Evolutionary conservation across 768 basidiomycete species (phyloP), one percentile per base, ranked within the genome.

Genomic region (Floccularia luteovirens): DNA sequence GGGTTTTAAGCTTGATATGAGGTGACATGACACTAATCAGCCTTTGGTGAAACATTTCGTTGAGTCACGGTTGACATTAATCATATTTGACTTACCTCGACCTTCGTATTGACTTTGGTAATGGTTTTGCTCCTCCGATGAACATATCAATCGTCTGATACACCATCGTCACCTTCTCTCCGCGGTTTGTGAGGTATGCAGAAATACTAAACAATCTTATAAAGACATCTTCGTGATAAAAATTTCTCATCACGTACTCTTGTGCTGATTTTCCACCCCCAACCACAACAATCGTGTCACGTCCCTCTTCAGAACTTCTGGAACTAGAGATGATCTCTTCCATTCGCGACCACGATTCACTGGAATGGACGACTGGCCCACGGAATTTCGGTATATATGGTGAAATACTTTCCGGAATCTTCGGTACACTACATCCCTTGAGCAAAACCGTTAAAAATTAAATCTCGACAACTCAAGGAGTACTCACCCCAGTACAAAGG

Each of bases 261-360:
- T 77, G 75, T 0, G 77, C 77, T 3, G 81, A 83, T 51, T 75
- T 82, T 3, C 81, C 81, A 16, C 80, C 75, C 2, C 82, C 82
- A 1, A 82, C 57, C 1, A 83, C 61, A 1, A 80, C 60, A 5
- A 73, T 58, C 0, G 63, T 51, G 0, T 32, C 43, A 6, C 43
- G 39, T 0, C 48, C 32, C 39, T 42, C 27, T 47, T 57, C 39
- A 33, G 56, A 8, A 6, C n/a, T 43, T 24, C 53, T 56, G 12
- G 56, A 47, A 1, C 38, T 39, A 12, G 50, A 45, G 7, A 77
- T 46, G 5, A 79, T 63, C 6, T 67, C 60, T 25, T 71, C 62
- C 13, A 70, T 5, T 5, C 20, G 31, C 16, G 28, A 8, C 4
- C 39, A 7, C n/a, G 24, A 31, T 33, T 41, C 17, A 19, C 16